Evolutionary conservation across 257 asterid genomes (phyloP).

Genomic region (Gentiana macrophylla): DNA sequence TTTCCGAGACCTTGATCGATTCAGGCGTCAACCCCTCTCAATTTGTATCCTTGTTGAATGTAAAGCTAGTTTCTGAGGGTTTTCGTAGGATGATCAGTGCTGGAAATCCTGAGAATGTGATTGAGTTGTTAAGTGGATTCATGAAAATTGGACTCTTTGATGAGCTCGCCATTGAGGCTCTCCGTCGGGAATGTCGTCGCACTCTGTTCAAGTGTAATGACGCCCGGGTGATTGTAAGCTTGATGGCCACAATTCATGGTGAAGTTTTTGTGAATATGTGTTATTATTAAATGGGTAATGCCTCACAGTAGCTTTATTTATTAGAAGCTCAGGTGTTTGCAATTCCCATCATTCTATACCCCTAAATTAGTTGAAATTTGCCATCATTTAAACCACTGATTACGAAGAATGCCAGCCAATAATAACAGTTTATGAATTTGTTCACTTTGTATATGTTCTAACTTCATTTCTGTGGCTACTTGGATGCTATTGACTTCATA

Average conservation of each 20-base stretch:
- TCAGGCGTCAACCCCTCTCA: too few relatives aligned
- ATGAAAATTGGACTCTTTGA: constrained; percentile 54
- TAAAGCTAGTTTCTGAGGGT: constrained; percentile 38
- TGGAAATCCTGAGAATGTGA: constrained; percentile 14
- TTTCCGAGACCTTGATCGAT: constrained; percentile 25
- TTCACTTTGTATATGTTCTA: too few relatives aligned
- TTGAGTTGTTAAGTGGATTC: constrained; percentile 30
- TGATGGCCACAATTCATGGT: constrained; percentile 61
- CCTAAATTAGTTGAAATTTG: too few relatives aligned
- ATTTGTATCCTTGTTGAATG: neutral
- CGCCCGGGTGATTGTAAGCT: constrained; percentile 38
- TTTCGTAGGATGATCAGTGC: constrained; percentile 15
- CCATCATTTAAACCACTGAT: too few relatives aligned
- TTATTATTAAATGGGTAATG: too few relatives aligned
- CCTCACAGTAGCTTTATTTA: too few relatives aligned
- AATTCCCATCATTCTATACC: too few relatives aligned
- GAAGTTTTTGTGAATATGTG: constrained; percentile 1
- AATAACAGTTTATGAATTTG: too few relatives aligned
- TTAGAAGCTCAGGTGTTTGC: too few relatives aligned
- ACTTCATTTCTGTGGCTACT: too few relatives aligned
- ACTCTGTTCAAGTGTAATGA: constrained; percentile 36
- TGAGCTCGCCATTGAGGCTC: constrained; percentile 32
- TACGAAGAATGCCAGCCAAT: too few relatives aligned
- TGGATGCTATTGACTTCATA: too few relatives aligned
- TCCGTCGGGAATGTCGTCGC: constrained; percentile 44